Evolutionary conservation across 2,329 filamentous ascomycete genomes (phyloP).

Genomic region (Cordyceps fumosorosea): DNA sequence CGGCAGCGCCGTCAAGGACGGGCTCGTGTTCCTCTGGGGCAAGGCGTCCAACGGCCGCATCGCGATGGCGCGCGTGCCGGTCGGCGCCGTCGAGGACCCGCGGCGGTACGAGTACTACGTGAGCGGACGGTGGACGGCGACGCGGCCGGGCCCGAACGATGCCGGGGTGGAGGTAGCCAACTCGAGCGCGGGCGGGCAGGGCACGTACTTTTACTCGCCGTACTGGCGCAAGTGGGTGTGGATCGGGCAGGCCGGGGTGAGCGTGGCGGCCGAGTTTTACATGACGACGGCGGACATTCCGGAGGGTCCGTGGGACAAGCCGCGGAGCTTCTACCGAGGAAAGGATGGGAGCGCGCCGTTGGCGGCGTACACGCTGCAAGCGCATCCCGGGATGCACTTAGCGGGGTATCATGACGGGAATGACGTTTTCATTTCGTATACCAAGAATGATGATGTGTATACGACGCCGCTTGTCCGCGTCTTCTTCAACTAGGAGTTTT

Average conservation of each 20-base stretch:
- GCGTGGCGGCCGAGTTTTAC: constrained; percentile 18
- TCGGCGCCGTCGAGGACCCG: constrained; percentile 15
- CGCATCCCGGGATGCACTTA: constrained; percentile 13
- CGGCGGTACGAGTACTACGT: constrained; percentile 19
- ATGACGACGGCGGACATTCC: constrained; percentile 18
- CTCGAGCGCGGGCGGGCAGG: constrained; percentile 19
- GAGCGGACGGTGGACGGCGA: constrained; percentile 14
- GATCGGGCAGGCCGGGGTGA: constrained; percentile 18
- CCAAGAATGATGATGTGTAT: constrained; percentile 10
- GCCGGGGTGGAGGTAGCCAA: constrained; percentile 14
- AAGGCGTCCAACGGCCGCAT: constrained; percentile 14
- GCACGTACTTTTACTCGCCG: constrained; percentile 19
- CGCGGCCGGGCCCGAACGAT: constrained; percentile 14
- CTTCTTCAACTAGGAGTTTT: constrained; percentile 6
- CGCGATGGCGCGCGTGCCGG: constrained; percentile 17
- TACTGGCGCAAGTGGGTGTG: constrained; percentile 18
- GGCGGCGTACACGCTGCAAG: constrained; percentile 13
- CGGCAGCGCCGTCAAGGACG: constrained; percentile 16
- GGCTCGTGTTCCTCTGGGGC: constrained; percentile 18
- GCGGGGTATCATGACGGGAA: constrained; percentile 8
- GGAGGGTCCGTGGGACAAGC: constrained; percentile 13
- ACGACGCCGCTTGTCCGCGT: constrained; percentile 6
- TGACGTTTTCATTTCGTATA: constrained; percentile 11
- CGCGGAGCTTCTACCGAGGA: constrained; percentile 12
- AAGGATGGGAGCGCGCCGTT: constrained; percentile 7